Base-by-base conservation (phyloP, 257 asterid genomes). In the Nemophila menziesii region DNA sequence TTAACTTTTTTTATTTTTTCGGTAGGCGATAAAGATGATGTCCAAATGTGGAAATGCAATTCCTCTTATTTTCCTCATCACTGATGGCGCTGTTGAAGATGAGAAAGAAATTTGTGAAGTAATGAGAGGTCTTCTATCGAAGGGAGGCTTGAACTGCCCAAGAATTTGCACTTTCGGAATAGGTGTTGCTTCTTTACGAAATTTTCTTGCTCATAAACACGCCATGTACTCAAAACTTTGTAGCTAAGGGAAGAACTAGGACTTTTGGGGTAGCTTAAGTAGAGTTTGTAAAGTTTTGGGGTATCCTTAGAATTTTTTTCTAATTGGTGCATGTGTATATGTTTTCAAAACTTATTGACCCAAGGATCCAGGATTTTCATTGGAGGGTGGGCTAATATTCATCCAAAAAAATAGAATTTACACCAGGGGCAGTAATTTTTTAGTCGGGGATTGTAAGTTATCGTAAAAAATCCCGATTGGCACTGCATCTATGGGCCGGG, bases 31-130 rank as follows among this genome's bases (percentile, higher is more conserved):
- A 33, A 49, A 65, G 54, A 61, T 86, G 86, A 42, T 82, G 64
- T 59, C 93, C 4, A 57, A 63, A 56, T 34, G 55, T 27, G 66
- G 73, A 7, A 67, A 61, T 56, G 48, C 59, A 41, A 65, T 72
- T 65, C 70, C 93, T 52, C 44, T 70, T 17, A 50, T 86, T 43
- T 72, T 82, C 66, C 80, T 86, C 26, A 43, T 82, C 15, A 86
- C 96, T 2, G 96, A 86, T 68, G 96, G 96, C 56, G 59, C 93
- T 1, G 94, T 79, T 51, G 94, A 75, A 67, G 86, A 82, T 68
- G 96, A 82, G 53, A 72, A 68, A 52, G 80, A 74, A 22, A 77
- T 86, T 40, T 82, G 86, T 57, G 61, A 68, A 57, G 57, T 65
- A 42, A 39, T 86, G 70, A 66, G 49, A 36, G 55, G 45, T 40